Percentiles rank a stretch among this genome's conserved stretches.
Conservation (phyloP, 139 green algal species). For the Pycnococcus provasolii region DNA sequence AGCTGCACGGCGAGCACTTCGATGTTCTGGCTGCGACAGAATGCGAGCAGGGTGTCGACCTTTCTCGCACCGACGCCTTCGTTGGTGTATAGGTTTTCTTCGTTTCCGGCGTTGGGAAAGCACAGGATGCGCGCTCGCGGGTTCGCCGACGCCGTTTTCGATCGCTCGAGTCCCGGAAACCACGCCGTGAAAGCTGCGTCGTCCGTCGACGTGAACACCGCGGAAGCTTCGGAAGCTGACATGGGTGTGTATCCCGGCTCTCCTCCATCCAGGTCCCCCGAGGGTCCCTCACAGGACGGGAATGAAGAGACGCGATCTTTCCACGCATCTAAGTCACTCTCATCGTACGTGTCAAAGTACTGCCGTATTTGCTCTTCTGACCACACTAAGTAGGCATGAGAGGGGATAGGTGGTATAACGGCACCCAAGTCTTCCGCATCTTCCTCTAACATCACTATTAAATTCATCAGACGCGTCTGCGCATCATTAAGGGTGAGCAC, state of each 20-base stretch:
- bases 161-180: conserved; percentile 38
- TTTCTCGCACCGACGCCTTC: conserved; percentile 41
- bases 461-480: conserved; percentile 7
- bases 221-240: too few relatives aligned
- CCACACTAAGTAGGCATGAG: background rate
- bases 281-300: background rate
- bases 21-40: conserved; percentile 38
- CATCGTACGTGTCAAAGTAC: background rate
- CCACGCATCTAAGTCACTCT: background rate
- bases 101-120: conserved; percentile 58
- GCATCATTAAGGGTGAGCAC: too few relatives aligned
- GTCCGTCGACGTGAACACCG: background rate
- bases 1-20: conserved; percentile 58
- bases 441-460: conserved; percentile 39
- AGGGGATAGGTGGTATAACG: background rate
- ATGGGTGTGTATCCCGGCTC: too few relatives aligned
- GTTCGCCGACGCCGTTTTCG: too few relatives aligned
- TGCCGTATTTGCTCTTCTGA: background rate
- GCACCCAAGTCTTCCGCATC: conserved; percentile 29
- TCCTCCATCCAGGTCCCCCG: background rate
- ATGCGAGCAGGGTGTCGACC: conserved; percentile 54
- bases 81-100: conserved; percentile 77
- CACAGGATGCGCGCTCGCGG: conserved; percentile 33
- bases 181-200: conserved; percentile 27
- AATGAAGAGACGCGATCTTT: background rate